Base-by-base conservation (phyloP, 2,329 filamentous ascomycete genomes). In the Ophiobolus disseminans region DNA sequence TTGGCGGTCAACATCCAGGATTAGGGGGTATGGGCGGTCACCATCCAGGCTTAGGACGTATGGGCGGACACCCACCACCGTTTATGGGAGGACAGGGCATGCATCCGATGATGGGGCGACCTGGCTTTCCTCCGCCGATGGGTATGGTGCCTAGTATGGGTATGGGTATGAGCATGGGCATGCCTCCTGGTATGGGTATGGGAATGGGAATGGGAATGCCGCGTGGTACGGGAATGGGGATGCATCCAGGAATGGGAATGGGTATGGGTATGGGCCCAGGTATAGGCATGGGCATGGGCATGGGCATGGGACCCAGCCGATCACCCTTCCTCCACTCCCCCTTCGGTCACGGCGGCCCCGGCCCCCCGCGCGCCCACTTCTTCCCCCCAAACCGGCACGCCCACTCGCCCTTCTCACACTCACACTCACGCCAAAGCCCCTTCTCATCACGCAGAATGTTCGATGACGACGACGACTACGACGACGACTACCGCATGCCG, bases 391-490 rank as follows among this genome's bases (percentile, higher is more conserved):
- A 31, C 5, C 48, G 44, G 22, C 41, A 38, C 34, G 36, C 19
- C 14, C 50, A 55, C 23, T 25, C 42, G n/a, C 42, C 53, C 16
- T 47, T 32, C 14, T 25, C 23, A 5, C 23, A 45, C 14, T 25
- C 23, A 5, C 23, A 45, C 13, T 14, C 16, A 10, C 32, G 28
- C 25, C 35, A 19, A 19, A 44, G 40, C 22, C 35, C 42, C 19
- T 45, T 41, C 45, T 9, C 43, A 13, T 19, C 37, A 9, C 14
- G 19, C 14, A 25, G 32, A 10, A 36, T 56, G 40, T 37, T 31
- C 31, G 32, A 48, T 23, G 37, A 54, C 40, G 52, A 57, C 21
- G 52, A 57, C 13, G 58, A 53, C 3, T 45, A 34, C 19, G 55
- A 55, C n/a, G 43, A 59, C 22, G 39, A 41, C 6, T 41, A 41